Conservation (phyloP, 441 rosid species). For the Daphne laureola region DNA sequence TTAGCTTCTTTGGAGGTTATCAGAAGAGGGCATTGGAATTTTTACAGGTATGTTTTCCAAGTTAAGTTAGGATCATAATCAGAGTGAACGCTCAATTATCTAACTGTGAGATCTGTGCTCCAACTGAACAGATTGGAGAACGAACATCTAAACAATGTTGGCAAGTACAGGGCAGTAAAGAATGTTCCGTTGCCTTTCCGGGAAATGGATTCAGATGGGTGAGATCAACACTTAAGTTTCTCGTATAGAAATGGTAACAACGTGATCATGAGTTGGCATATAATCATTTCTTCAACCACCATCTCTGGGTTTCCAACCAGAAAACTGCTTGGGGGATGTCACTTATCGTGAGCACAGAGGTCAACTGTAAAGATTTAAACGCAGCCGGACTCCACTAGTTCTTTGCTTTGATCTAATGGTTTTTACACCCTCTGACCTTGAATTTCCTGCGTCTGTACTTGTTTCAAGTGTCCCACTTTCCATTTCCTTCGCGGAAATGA, state of each 20-base stretch:
- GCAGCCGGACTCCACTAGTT: no score
- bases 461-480: no score
- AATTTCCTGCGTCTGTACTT: no score
- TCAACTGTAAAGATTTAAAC: no score
- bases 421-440: no score
- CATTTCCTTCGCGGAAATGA: no score
- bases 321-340: no score
- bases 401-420: no score
- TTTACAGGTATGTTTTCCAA: slow-evolving; percentile 53
- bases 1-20: slow-evolving; percentile 88
- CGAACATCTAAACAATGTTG: slow-evolving; percentile 87
- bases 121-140: slow-evolving; percentile 70
- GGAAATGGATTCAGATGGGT: slow-evolving; percentile 62
- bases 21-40: slow-evolving; percentile 97
- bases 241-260: slow-evolving; percentile 1
- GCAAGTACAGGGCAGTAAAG: slow-evolving; percentile 87
- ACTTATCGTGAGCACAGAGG: no score
- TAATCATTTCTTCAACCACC: no score
- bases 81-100: not conserved
- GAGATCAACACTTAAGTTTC: slow-evolving; percentile 7
- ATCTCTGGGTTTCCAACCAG: no score
- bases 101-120: not conserved
- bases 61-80: not conserved
- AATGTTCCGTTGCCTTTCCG: slow-evolving; percentile 88
- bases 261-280: no score